phyloP scores from a whole-genome alignment of 371 early-diverging fungal species.

The Rhizomucor pusillus region DNA sequence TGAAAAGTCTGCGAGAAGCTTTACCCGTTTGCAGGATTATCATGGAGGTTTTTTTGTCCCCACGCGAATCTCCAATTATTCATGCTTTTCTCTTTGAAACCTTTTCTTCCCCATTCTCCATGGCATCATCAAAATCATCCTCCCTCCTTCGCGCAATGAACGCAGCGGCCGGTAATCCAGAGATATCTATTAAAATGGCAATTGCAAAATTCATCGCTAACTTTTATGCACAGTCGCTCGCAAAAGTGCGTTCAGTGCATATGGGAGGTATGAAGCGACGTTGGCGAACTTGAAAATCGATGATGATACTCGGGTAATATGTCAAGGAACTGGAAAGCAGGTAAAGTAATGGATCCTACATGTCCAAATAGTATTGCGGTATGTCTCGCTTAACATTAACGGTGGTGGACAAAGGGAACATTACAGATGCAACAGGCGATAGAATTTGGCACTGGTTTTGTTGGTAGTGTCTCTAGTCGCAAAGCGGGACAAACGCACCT shows the following conservation, averaged over 20 bases:
- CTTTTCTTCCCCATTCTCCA: not conserved
- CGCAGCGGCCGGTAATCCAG: slow-evolving; percentile 3
- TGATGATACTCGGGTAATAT: slow-evolving; percentile 94
- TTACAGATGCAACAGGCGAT: slow-evolving; percentile 98
- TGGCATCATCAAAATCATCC: not conserved
- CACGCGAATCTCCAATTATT: not conserved
- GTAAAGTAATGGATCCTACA: too few relatives aligned
- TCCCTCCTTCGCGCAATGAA: slow-evolving; percentile 2
- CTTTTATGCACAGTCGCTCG: slow-evolving; percentile 14
- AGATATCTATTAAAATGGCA: too few relatives aligned
- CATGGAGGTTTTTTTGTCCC: too few relatives aligned
- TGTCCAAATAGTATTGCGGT: not conserved
- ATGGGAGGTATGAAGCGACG: slow-evolving; percentile 78
- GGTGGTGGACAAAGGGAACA: slow-evolving; percentile 88
- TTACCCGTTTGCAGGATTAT: too few relatives aligned
- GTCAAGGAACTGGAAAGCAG: slow-evolving; percentile 99
- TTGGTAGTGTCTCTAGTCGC: slow-evolving; percentile 96
- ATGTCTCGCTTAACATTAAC: slow-evolving; percentile 2
- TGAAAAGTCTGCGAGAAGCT: too few relatives aligned
- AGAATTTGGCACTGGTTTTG: slow-evolving; percentile 97
- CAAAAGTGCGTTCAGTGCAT: slow-evolving; percentile 42
- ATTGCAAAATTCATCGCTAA: not conserved
- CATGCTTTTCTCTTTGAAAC: not conserved
- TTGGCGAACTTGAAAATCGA: slow-evolving; percentile 88
- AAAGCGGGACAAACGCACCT: slow-evolving; percentile 95